Base-by-base conservation (phyloP, 164 flowering plant genomes). In the Aristolochia fimbriata region DNA sequence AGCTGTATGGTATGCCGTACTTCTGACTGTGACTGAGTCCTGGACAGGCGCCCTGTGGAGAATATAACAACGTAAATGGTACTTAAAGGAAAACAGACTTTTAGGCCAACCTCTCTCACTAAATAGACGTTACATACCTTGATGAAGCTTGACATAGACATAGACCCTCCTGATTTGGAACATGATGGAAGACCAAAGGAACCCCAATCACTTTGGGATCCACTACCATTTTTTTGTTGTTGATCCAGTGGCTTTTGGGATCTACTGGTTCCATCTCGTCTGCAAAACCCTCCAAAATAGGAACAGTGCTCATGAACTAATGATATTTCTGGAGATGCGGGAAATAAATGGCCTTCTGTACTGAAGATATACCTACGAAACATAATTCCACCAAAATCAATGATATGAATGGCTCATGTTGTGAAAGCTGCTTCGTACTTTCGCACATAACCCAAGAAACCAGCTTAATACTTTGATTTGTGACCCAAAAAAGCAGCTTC, bases 321-420 rank as follows among this genome's bases (percentile, higher is more conserved):
- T 52, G 97, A 82, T 68, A 93, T 86, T 72, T 85, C 81, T 30
- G 99, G 97, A 24, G 92, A 83, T 60, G 81, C 79, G 43, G 99
- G 99, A 63, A 93, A 60, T 61, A 93, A 70, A 68, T 93, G 99
- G 47, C 99, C 99, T 76, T 93, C 99, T 6, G 99, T 93, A 73
- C 87, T 93, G 66, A 93, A 93, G 59, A 93, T 66, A 61, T 93
- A 93, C 77, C 99, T 93, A 76, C 23, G 70, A 16, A 17, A 56
- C 31, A 33, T 12, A 56, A 56, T 21, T 19, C 25, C 15, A 20
- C 12, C 47, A 58, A 25, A 37, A 22, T 0, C 7, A 43, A n/a
- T 12, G 6, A 27, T 15, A 13, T 2, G 9, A 27, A 31, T 15
- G 27, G 19, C 17, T 27, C 8, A 31, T 3, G 16, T 11, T 21